Evolutionary conservation across 208 protist species (phyloP), one percentile per base, ranked within the genome.

Genomic region (Leishmania lainsoni): DNA sequence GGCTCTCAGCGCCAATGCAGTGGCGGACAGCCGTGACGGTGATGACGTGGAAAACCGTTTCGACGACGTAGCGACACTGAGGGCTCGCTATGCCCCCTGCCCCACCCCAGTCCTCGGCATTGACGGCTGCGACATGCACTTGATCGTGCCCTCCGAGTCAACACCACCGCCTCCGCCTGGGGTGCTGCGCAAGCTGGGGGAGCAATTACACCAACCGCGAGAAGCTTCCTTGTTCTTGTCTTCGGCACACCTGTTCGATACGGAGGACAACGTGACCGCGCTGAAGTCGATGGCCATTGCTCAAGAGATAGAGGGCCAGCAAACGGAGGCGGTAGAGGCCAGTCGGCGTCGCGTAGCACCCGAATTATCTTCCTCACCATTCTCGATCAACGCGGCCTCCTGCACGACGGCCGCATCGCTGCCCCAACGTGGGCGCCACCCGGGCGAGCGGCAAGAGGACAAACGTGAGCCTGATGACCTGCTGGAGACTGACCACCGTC

Each of bases 141-240:
- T 76, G 9, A 76, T 63, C n/a, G 68, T 65, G 56, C 76, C 75
- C 45, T 75, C 80, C 14, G 80, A 75, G 32, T 76, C 80, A 5
- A 79, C 65, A 4, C 77, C 68, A 8, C 80, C 75, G 65, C 63
- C 35, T 56, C 75, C 32, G 26, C 22, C 1, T 8, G 26, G 32
- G 52, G 42, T 54, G 39, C n/a, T 39, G 66, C 54, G 56, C 9
- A 22, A 26, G 49, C 42, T 1, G 56, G 29, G 3, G 35, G 52
- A 48, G 52, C 51, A 45, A 12, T 14, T 39, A 29, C 61, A 68
- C 29, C 29, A 12, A 42, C 29, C 32, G 61, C 26, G 61, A 39
- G 70, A 58, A 12, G n/a, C 70, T 39, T 29, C 26, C n/a, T 10
- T 51, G 70, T n/a, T 12, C n/a, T 58, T 12, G 9, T 75, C n/a